Percentiles rank a stretch among this genome's conserved stretches.
phyloP scores from a whole-genome alignment of 306 rosid species.

The Vigna trinervia region DNA sequence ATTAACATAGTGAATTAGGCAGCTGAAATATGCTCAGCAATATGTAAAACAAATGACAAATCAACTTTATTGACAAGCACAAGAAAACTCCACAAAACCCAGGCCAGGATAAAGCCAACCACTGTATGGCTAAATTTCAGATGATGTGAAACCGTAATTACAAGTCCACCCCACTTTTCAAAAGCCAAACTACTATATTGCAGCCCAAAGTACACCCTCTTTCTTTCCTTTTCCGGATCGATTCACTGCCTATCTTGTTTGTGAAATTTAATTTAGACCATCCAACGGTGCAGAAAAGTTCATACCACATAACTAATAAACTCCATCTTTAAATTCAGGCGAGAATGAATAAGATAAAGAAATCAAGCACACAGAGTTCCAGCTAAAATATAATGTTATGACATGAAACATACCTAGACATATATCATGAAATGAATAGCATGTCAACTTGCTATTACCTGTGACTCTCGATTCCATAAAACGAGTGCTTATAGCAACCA shows the following conservation, averaged over 20 bases:
- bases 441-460: slow-evolving; percentile 57
- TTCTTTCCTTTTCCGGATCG: slow-evolving; percentile 12
- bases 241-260: neutral
- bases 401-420: slow-evolving; percentile 11
- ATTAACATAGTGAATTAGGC: slow-evolving; percentile 22
- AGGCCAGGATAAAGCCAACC: slow-evolving; percentile 21
- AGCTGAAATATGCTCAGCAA: slow-evolving; percentile 25
- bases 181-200: slow-evolving; percentile 11
- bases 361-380: slow-evolving; percentile 19
- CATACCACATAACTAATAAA: slow-evolving; percentile 15
- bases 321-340: slow-evolving; percentile 5
- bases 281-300: neutral
- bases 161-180: slow-evolving; percentile 1
- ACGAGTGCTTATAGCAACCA: slow-evolving; percentile 99
- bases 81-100: slow-evolving; percentile 8
- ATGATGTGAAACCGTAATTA: slow-evolving; percentile 17
- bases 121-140: slow-evolving; percentile 23
- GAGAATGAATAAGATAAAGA: slow-evolving; percentile 2
- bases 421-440: neutral
- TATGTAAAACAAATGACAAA: slow-evolving; percentile 16
- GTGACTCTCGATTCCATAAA: slow-evolving; percentile 98
- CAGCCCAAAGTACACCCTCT: slow-evolving; percentile 12
- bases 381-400: neutral
- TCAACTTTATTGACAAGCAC: slow-evolving; percentile 9
- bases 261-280: slow-evolving; percentile 20